phyloP scores from a whole-genome alignment of 768 basidiomycete species.

The Russula earlei region DNA sequence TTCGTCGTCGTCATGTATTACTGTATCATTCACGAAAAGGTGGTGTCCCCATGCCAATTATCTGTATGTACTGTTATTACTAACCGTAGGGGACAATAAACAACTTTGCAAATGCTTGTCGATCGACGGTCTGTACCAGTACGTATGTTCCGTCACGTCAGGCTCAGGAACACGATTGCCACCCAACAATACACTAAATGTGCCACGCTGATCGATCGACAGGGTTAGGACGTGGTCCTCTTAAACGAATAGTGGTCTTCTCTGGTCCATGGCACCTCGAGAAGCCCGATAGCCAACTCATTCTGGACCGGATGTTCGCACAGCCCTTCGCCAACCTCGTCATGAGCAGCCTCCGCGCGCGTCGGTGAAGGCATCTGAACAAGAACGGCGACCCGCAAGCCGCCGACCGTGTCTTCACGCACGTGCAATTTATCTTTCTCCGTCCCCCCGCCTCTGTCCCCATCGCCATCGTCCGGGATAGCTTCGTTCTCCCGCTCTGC shows the following conservation, averaged over 20 bases:
- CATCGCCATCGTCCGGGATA: not conserved
- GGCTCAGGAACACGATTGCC: too few relatives aligned
- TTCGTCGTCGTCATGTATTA: not conserved
- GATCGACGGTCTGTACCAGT: too few relatives aligned
- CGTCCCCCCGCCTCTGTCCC: not conserved
- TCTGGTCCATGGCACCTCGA: conserved; percentile 7
- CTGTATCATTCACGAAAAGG: too few relatives aligned
- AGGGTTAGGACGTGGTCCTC: not conserved
- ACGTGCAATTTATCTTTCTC: not conserved
- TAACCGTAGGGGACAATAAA: too few relatives aligned
- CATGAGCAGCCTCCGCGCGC: not conserved
- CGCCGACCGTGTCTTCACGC: not conserved
- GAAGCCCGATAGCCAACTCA: conserved; percentile 11
- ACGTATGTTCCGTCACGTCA: too few relatives aligned
- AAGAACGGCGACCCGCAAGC: conserved; percentile 14
- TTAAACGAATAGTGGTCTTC: not conserved
- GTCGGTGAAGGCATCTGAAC: conserved; percentile 18
- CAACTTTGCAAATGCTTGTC: too few relatives aligned
- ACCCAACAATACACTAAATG: too few relatives aligned
- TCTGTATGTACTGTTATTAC: too few relatives aligned
- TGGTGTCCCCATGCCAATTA: too few relatives aligned
- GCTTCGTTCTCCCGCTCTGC: not conserved
- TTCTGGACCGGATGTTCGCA: not conserved
- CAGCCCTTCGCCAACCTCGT: not conserved
- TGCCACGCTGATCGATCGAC: too few relatives aligned